phyloP scores from a whole-genome alignment of 805 yeast species.

The Spathaspora sp. region DNA sequence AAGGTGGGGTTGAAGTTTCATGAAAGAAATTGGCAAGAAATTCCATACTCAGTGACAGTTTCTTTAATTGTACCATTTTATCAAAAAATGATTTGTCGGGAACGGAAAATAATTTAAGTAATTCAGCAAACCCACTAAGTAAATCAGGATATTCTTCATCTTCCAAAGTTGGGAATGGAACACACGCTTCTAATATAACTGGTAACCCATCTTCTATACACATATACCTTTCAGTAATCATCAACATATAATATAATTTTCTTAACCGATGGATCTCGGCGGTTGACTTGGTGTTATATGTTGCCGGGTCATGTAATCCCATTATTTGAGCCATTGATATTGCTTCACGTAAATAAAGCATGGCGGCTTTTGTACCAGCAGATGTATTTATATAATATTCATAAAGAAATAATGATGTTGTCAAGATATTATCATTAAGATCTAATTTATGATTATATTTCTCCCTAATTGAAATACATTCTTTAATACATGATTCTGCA shows the following conservation, averaged over 20 bases:
- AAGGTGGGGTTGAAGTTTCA: neutral
- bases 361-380: conserved; percentile 21
- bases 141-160: conserved; percentile 34
- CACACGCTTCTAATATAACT: conserved; percentile 31
- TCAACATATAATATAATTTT: conserved; percentile 32
- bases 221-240: conserved; percentile 38
- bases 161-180: conserved; percentile 29
- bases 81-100: conserved; percentile 37
- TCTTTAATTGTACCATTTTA: conserved; percentile 13
- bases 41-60: conserved; percentile 10
- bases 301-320: conserved; percentile 26
- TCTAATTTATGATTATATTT: conserved; percentile 1
- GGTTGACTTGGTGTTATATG: conserved; percentile 20
- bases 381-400: conserved; percentile 29
- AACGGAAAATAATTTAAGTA: conserved; percentile 33
- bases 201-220: conserved; percentile 37
- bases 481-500: conserved; percentile 16
- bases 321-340: conserved; percentile 34
- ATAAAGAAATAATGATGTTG: conserved; percentile 34
- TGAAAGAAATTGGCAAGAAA: neutral
- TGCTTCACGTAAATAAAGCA: conserved; percentile 34
- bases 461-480: neutral
- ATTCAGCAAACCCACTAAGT: conserved; percentile 31
- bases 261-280: conserved; percentile 33
- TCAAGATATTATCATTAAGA: conserved; percentile 9